These are phyloP conservation scores for Xylaria grammica DNA, from an alignment of 495 filamentous ascomycete genomes.

Conservation along the genomic window DNA sequence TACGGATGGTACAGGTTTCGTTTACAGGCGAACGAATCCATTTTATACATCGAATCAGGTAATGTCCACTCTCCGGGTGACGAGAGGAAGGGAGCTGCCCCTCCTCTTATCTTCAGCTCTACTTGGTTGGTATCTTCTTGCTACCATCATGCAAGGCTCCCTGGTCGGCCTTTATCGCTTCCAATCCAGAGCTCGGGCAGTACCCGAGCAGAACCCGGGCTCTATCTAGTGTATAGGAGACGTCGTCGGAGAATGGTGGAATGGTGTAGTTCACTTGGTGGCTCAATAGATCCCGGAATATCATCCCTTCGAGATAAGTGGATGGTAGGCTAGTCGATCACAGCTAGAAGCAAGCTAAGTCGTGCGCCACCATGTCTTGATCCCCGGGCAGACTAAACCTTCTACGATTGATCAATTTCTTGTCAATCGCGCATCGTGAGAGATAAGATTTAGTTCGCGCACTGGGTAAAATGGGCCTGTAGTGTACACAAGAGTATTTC, in stretches of 20 bases:
- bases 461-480: too few relatives aligned
- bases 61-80: neutral
- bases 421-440: too few relatives aligned
- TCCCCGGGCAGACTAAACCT: too few relatives aligned
- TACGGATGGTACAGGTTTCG: neutral
- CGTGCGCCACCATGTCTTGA: too few relatives aligned
- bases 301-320: neutral
- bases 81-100: neutral
- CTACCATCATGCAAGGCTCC: neutral
- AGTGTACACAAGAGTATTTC: too few relatives aligned
- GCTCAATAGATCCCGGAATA: neutral
- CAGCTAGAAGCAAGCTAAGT: neutral
- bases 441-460: too few relatives aligned
- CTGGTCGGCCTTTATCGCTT: neutral
- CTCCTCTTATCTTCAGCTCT: constrained; percentile 18
- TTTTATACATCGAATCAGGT: neutral
- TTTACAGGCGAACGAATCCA: neutral
- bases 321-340: neutral
- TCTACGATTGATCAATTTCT: too few relatives aligned
- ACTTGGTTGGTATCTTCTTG: neutral
- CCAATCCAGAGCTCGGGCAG: neutral
- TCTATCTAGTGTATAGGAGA: neutral
- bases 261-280: neutral
- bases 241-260: too few relatives aligned
- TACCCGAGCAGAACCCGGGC: neutral